Evolutionary conservation across 129 eudicot species (phyloP), one percentile per base, ranked within the genome.

Genomic region (Kitagawia praeruptora): DNA sequence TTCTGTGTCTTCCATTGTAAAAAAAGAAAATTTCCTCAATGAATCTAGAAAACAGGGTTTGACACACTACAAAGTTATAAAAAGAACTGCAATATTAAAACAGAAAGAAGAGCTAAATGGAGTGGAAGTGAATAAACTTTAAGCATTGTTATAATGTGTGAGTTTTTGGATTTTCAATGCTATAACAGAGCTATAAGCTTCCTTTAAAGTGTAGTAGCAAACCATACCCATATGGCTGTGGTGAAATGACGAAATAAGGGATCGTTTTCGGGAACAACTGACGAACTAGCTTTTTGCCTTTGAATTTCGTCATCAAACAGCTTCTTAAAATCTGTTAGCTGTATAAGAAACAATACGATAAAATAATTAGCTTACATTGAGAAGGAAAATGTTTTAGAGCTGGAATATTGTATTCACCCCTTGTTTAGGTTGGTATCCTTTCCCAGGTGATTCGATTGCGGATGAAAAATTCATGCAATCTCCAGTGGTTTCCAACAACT

Each of bases 171-270:
- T n/a, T n/a, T 78, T 15, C 7, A 44, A 31, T 64, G 25, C 42
- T 56, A 69, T 56, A 15, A 37, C 37, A 74, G 18, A 75, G 64
- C 67, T 74, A 23, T 61, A 61, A 44, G 70, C 23, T 77, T 77
- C 49, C 53, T 38, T n/a, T 81, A 49, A 76, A 53, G 37, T 71
- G 47, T 38, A 25, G 51, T 34, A 66, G 2, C 6, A 77, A 73
- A 23, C 45, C 86, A 75, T 87, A 90, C 98, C 99, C 99, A 96
- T 3, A 96, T 83, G 58, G 98, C 98, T 88, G 91, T 91, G 71
- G 82, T 91, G 28, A 96, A 96, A 74, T 89, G 96, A 82, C 98
- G 90, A 63, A 96, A 81, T 41, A 87, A 76, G 44, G 76, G 85
- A 78, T 82, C 83, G 64, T 83, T 90, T 76, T 92, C 88, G 3